Percentiles rank a stretch among this genome's conserved stretches.
These are phyloP conservation scores for Albatrellus ellisii DNA, from an alignment of 768 basidiomycete species.

Conservation along the genomic window DNA sequence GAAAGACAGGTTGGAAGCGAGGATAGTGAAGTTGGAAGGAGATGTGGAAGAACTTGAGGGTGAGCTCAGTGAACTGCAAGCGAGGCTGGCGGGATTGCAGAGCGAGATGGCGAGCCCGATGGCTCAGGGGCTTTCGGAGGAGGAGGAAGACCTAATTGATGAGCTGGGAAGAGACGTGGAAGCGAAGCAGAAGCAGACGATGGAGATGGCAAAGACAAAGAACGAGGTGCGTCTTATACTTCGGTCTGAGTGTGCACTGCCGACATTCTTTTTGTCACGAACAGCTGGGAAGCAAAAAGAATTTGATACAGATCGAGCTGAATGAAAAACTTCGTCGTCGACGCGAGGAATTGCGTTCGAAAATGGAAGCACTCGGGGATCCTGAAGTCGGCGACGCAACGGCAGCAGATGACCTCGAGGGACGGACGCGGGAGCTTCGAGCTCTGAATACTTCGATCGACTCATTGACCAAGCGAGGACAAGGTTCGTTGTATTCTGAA, in stretches of 20 bases:
- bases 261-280: background rate
- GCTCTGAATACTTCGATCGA: conserved; percentile 55
- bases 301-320: conserved; percentile 81
- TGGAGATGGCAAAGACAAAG: conserved; percentile 54
- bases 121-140: conserved; percentile 54
- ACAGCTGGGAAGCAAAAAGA: conserved; percentile 65
- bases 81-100: conserved; percentile 50
- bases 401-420: conserved; percentile 54
- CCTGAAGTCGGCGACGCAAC: conserved; percentile 39
- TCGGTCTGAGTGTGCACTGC: background rate
- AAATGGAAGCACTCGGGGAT: conserved; percentile 67
- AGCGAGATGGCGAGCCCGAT: conserved; percentile 67
- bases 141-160: conserved; percentile 58
- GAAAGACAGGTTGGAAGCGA: conserved; percentile 51
- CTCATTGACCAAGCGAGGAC: conserved; percentile 44
- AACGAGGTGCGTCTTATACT: conserved; percentile 44
- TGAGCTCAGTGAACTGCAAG: conserved; percentile 49
- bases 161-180: conserved; percentile 67
- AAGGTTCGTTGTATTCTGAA: conserved; percentile 29
- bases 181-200: conserved; percentile 50
- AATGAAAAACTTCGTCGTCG: conserved; percentile 78
- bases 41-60: conserved; percentile 61
- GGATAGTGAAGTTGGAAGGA: conserved; percentile 49
- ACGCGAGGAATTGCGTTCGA: conserved; percentile 61
- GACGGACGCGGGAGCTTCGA: conserved; percentile 55